phyloP scores from a whole-genome alignment of 352 stramenopile species.

The Globisporangium alternatum region DNA sequence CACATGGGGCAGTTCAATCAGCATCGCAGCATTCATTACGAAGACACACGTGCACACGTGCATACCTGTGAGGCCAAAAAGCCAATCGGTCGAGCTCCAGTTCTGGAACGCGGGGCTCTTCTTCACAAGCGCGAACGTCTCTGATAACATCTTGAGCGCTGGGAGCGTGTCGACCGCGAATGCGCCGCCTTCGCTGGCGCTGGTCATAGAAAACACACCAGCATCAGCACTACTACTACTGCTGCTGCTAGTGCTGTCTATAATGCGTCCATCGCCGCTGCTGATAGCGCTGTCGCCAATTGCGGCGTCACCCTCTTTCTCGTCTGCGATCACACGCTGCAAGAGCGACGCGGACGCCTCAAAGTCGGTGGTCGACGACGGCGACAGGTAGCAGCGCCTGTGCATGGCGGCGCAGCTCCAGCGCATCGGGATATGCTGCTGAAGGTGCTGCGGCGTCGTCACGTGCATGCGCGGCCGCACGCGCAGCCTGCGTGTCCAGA shows the following conservation, averaged over 20 bases:
- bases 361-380: conserved; percentile 6
- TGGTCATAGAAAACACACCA: neutral
- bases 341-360: conserved; percentile 6
- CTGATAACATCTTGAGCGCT: conserved; percentile 70
- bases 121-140: conserved; percentile 62
- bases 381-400: conserved; percentile 8
- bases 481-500: conserved; percentile 5
- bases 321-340: neutral
- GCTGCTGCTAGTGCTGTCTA: neutral
- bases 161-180: conserved; percentile 63
- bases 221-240: neutral
- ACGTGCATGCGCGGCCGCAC: neutral
- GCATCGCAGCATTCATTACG: neutral
- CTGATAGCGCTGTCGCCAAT: neutral
- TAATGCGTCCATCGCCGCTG: neutral
- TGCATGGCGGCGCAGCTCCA: conserved; percentile 1
- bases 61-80: conserved; percentile 63
- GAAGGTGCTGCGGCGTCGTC: neutral
- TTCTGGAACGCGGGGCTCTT: conserved; percentile 57
- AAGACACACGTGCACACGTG: neutral
- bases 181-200: conserved; percentile 21
- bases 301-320: neutral
- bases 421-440: neutral
- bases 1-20: neutral
- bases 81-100: conserved; percentile 78